phyloP scores from a whole-genome alignment of 192 early-diverging fungal genomes.

The Entomortierella parvispora region DNA sequence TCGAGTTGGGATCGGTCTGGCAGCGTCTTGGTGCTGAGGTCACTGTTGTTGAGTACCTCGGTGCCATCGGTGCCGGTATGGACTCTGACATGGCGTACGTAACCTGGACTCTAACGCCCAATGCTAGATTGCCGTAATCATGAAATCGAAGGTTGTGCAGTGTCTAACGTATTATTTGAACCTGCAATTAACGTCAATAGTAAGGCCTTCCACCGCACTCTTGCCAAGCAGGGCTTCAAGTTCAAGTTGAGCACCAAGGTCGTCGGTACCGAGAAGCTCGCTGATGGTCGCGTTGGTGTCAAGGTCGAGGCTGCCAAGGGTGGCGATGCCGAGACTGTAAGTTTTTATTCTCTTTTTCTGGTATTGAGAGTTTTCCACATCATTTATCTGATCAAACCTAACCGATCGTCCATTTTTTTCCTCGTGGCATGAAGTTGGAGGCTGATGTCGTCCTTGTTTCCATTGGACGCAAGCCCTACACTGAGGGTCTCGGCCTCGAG shows the following conservation, averaged over 20 bases:
- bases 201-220: constrained; percentile 90
- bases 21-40: constrained; percentile 93
- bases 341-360: constrained; percentile 35
- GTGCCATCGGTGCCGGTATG: constrained; percentile 96
- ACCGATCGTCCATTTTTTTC: too few relatives aligned
- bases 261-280: constrained; percentile 81
- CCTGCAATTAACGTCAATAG: too few relatives aligned
- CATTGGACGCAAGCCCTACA: constrained; percentile 95
- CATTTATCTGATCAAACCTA: too few relatives aligned
- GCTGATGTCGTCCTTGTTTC: constrained; percentile 94
- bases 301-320: constrained; percentile 91
- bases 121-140: too few relatives aligned
- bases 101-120: background rate
- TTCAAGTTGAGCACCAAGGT: constrained; percentile 99
- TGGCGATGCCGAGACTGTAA: constrained; percentile 81
- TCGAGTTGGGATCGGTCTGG: constrained; percentile 99
- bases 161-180: too few relatives aligned
- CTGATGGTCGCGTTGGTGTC: constrained; percentile 88
- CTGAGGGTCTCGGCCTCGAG: constrained; percentile 91
- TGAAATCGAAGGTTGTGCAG: too few relatives aligned
- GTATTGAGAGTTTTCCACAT: too few relatives aligned
- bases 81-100: constrained; percentile 91
- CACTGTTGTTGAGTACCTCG: constrained; percentile 95
- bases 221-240: constrained; percentile 96
- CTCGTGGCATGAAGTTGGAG: too few relatives aligned